Evolutionary conservation across 805 yeast species (phyloP), one percentile per base, ranked within the genome.

Genomic region (Yarrowia keelungensis): DNA sequence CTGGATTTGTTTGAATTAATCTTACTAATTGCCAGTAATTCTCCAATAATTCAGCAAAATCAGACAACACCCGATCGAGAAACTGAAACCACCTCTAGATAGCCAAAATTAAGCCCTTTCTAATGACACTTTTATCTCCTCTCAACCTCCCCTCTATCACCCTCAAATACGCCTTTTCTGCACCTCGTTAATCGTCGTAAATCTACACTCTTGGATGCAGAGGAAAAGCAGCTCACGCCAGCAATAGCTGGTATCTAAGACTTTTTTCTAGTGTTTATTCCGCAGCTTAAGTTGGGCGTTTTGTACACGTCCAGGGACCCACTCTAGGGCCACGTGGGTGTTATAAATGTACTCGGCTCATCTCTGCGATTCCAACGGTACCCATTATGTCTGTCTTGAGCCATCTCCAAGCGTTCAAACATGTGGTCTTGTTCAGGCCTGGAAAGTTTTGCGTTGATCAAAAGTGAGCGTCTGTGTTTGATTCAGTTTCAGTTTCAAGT

Each of bases 121-220:
- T 1, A 46, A 16, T 8, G n/a, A 11, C 22, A 11, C 50, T 2
- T 5, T 26, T 47, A 26, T 47, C 16, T 4, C 26, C 16, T 14
- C 51, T 15, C 15, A 4, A 15, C 3, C 36, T 16, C 38, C 26
- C 22, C 22, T 10, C 8, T 8, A 14, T 2, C 39, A 8, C 39
- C 4, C 9, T 9, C 14, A 15, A 15, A 1, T 8, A 9, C 14
- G 22, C 8, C 14, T 4, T 35, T 14, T n/a, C 7, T 14, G 54
- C 38, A 9, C 5, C 56, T 50, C 56, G 56, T 50, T 50, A 35
- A 50, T 50, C 56, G 26, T 50, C 56, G 56, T 50, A 50, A 35
- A 50, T 50, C 56, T 50, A 35, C 54, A 35, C 39, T 4, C 8
- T n/a, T 32, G 14, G 19, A 12, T 2, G 38, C 5, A 14, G 16